Base-by-base conservation (phyloP, 208 protist species). In the Vickermania spadyakhi region DNA sequence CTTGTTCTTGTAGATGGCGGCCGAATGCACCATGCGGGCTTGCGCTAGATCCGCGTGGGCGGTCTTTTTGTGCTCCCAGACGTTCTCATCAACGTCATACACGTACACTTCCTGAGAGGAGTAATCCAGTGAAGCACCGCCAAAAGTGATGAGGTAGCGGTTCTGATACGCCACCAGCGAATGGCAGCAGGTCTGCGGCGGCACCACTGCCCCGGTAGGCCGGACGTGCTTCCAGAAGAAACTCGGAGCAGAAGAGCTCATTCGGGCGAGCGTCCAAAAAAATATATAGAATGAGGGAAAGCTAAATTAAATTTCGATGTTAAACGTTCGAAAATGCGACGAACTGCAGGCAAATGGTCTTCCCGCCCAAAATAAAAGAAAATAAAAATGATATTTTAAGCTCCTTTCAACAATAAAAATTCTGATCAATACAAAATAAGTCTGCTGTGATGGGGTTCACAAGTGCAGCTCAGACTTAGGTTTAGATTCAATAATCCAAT, bases 141-240 rank as follows among this genome's bases (percentile, higher is more conserved):
- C 88, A 45, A 92, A 95, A 0, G 86, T 45, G 28, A 95, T 67
- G 50, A 92, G 76, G 62, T 74, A 85, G 52, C 81, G 71, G 28
- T 92, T 80, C 50, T 81, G 69, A 68, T 91, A 95, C 56, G 66
- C 68, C 1, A 81, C 71, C 3, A 91, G 51, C 0, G 82, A 79
- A 29, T 86, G 74, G 60, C 88, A 92, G 79, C 88, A 95, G 13
- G 65, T 72, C 28, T 72, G 61, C 25, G 82, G 84, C 3, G 82
- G 87, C 3, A 26, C 11, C 7, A 5, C 21, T 22, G 51, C n/a
- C 7, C 60, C 50, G 2, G 67, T 62, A 1, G 11, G 63, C 5
- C 18, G 18, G n/a, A 74, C 52, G 7, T 63, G 64, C 41, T 41
- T 74, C 62, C 67, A 71, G n/a, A 62, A 18, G 54, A 22, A 42